Base-by-base conservation (phyloP, 2,329 filamentous ascomycete genomes). In the Neofusicoccum laricinum region DNA sequence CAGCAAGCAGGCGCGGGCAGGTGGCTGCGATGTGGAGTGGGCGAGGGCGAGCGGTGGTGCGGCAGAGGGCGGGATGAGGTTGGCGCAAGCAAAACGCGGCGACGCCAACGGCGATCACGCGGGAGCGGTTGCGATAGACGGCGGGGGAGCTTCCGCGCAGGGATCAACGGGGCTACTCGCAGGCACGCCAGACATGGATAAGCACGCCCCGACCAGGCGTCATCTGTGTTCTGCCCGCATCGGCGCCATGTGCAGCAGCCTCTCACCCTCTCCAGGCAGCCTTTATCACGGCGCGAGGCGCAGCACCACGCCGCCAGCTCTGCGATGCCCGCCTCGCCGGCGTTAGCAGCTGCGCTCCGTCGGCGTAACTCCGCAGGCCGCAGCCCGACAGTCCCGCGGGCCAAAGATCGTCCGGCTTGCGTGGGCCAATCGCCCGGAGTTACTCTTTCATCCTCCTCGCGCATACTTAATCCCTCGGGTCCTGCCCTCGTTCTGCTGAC, bases 401-500 rank as follows among this genome's bases (percentile, higher is more conserved):
- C 53, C 25, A 58, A 58, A 58, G 41, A 46, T 59, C 30, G 55
- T 25, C 55, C 55, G 55, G 40, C 40, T 32, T 19, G 48, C 7
- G n/a, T 21, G 34, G 30, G 38, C 30, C 41, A 48, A 36, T 59
- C 36, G 55, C n/a, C 12, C 14, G 41, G 2, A 3, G 30, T 36
- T 21, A 36, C 55, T 59, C 21, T 48, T 49, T 38, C 19, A 30
- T 48, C n/a, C 4, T 50, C 17, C 34, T 40, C 58, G 7, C n/a
- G 15, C 11, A 36, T 55, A 63, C 53, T 63, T 53, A 55, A 43
- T 45, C 32, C 48, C 49, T n/a, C 12, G 4, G 17, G 32, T 38
- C 61, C 19, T 30, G 59, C 70, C 71, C 69, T 79, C 76, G 59
- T 76, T 76, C 75, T 74, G 78, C 55, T 30, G 43, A 36, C 38